Evolutionary conservation across 2,329 filamentous ascomycete genomes (phyloP), one percentile per base, ranked within the genome.

Genomic region (Penicillium sumatraense): DNA sequence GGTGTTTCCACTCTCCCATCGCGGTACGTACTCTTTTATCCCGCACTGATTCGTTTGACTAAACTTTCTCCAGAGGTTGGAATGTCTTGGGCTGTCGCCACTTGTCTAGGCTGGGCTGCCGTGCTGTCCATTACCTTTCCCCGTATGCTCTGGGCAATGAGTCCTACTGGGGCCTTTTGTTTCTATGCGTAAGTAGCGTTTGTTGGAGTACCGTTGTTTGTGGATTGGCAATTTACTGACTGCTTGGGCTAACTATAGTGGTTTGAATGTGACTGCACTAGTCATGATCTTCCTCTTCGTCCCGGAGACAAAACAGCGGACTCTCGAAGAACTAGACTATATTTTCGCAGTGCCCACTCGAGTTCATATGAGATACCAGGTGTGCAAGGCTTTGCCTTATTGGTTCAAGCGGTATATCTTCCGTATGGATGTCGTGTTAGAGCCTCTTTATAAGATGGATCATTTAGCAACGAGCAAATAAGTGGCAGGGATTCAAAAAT

Each of bases 271-370:
- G 3, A 65, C 83, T 2, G 86, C 86, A 0, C 76, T 88, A 14
- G 54, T 84, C 21, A 82, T 89, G 76, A 88, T 89, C 59, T 87
- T 87, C 75, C 74, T 88, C 36, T 83, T 81, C 67, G 72, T 85
- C 0, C 82, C 81, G 1, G 82, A 84, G 66, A 84, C 82, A 3
- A 84, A 83, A 58, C 78, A 84, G 63, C 77, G 78, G 27, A 84
- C 82, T 2, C 66, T 76, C 9, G 69, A 65, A 67, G 83, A 86
- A 66, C 72, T 89, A 31, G 86, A 89, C 58, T 81, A 80, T 56
- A 75, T 81, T 56, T 82, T 82, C 65, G 83, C 82, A 4, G 84
- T 88, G 3, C 84, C 84, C 2, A 86, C 83, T 6, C 72, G 79
- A 20, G 79, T 76, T 48, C 85, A 85, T 63, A 80, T 82, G 67